These are phyloP conservation scores for Phytophthora megakarya DNA, from an alignment of 352 stramenopile genomes.

Conservation along the genomic window DNA sequence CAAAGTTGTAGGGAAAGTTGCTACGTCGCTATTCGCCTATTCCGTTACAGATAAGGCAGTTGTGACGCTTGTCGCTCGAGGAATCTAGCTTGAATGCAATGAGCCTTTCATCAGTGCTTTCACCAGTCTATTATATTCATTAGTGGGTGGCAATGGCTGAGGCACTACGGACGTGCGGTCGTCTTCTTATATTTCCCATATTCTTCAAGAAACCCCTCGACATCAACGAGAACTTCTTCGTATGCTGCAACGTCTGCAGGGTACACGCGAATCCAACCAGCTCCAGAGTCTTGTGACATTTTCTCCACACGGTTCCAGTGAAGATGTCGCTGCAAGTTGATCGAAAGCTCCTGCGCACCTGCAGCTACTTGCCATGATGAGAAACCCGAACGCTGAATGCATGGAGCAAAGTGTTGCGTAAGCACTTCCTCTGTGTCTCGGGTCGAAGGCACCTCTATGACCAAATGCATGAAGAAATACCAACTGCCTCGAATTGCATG, in stretches of 20 bases:
- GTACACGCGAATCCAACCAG: slow-evolving; percentile 88
- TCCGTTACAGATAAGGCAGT: slow-evolving; percentile 80
- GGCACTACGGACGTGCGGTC: slow-evolving; percentile 30
- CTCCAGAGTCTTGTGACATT: slow-evolving; percentile 86
- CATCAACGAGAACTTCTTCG: slow-evolving; percentile 72
- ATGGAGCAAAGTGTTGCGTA: slow-evolving; percentile 69
- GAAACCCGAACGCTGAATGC: slow-evolving; percentile 84
- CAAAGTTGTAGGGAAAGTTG: slow-evolving; percentile 79
- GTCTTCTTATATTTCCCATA: slow-evolving; percentile 46
- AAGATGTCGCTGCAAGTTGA: slow-evolving; percentile 86
- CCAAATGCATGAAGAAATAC: slow-evolving; percentile 87
- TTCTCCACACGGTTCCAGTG: slow-evolving; percentile 90
- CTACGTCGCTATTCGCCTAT: slow-evolving; percentile 83
- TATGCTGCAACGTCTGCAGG: slow-evolving; percentile 76
- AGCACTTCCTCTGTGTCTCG: slow-evolving; percentile 66
- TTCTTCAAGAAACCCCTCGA: slow-evolving; percentile 72
- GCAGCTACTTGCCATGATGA: slow-evolving; percentile 85
- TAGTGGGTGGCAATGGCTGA: slow-evolving; percentile 7
- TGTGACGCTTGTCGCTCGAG: slow-evolving; percentile 77
- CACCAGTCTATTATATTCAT: slow-evolving; percentile 35
- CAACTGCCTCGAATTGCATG: slow-evolving; percentile 80
- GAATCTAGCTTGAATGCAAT: slow-evolving; percentile 42
- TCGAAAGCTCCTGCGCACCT: slow-evolving; percentile 85
- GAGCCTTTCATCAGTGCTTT: too few relatives aligned
- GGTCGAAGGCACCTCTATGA: slow-evolving; percentile 64